Percentiles rank a stretch among this genome's conserved stretches.
These are phyloP conservation scores for Diaporthe sp. DNA, from an alignment of 2,329 filamentous ascomycete genomes.

Conservation along the genomic window DNA sequence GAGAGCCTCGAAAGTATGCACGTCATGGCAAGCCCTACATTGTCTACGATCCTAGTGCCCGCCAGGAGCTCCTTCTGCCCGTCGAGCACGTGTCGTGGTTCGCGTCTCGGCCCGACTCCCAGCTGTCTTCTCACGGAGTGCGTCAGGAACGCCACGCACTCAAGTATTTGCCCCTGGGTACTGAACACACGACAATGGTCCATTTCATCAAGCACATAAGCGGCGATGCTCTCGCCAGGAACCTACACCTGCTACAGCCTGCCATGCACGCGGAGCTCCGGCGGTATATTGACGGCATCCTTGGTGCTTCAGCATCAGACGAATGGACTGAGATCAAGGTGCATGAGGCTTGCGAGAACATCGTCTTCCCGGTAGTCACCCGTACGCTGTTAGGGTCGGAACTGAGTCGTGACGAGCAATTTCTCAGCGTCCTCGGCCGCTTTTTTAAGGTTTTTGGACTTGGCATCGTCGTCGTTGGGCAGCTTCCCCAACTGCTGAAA, in stretches of 20 bases:
- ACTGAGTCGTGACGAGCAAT: neutral
- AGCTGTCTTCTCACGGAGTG: neutral
- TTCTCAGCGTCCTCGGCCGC: neutral
- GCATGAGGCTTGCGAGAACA: neutral
- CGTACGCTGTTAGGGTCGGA: neutral
- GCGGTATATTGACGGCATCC: neutral
- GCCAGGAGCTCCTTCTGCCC: neutral
- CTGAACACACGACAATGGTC: neutral
- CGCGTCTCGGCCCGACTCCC: neutral
- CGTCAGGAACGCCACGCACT: constrained; percentile 10
- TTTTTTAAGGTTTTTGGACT: neutral
- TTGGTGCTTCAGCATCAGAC: neutral
- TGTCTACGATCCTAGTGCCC: constrained; percentile 5
- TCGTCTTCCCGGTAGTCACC: neutral
- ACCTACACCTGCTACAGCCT: constrained; percentile 7
- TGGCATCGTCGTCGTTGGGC: neutral
- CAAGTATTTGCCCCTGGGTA: constrained; percentile 1
- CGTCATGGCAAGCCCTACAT: constrained; percentile 1
- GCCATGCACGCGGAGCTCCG: constrained; percentile 5
- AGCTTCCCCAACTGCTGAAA: constrained; percentile 7
- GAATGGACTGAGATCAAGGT: constrained; percentile 1
- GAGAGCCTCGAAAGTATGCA: neutral
- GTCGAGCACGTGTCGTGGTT: constrained; percentile 8
- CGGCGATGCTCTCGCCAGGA: constrained; percentile 1
- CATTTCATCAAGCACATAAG: constrained; percentile 2